Conservation (phyloP, 805 yeast species). For the Hanseniaspora jakobsenii region DNA sequence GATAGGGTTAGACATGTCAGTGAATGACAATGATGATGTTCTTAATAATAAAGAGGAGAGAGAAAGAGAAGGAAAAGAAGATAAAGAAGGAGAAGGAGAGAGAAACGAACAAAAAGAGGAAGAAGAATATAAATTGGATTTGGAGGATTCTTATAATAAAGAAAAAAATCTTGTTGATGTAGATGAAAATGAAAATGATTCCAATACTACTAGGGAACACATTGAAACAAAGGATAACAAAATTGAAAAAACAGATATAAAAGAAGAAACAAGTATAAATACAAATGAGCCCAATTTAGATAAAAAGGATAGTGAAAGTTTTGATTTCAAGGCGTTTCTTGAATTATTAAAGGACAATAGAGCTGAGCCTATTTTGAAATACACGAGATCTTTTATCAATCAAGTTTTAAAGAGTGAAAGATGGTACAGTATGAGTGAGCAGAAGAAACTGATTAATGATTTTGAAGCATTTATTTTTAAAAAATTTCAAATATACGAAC, state of each 20-base stretch:
- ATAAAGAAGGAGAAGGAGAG: neutral
- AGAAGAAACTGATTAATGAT: slow-evolving; percentile 61
- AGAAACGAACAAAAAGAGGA: slow-evolving; percentile 4
- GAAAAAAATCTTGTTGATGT: neutral
- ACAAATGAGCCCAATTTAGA: too few relatives aligned
- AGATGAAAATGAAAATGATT: slow-evolving; percentile 1
- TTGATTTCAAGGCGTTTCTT: slow-evolving; percentile 77
- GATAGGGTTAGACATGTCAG: too few relatives aligned
- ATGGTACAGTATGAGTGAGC: slow-evolving; percentile 65
- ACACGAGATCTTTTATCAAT: slow-evolving; percentile 68
- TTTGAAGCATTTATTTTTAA: slow-evolving; percentile 61
- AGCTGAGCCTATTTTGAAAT: slow-evolving; percentile 83
- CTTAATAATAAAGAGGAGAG: neutral
- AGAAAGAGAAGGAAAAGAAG: slow-evolving; percentile 6
- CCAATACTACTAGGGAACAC: too few relatives aligned
- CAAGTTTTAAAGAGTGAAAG: slow-evolving; percentile 51
- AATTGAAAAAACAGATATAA: neutral
- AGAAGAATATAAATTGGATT: slow-evolving; percentile 6
- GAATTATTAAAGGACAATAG: slow-evolving; percentile 54
- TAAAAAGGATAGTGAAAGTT: too few relatives aligned
- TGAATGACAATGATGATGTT: neutral
- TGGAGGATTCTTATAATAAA: neutral
- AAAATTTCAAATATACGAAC: slow-evolving; percentile 51
- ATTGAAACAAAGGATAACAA: too few relatives aligned
- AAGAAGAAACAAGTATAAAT: too few relatives aligned